These are phyloP conservation scores for Tetradesmus obliquus DNA, from an alignment of 139 green algal genomes.

Conservation along the genomic window DNA sequence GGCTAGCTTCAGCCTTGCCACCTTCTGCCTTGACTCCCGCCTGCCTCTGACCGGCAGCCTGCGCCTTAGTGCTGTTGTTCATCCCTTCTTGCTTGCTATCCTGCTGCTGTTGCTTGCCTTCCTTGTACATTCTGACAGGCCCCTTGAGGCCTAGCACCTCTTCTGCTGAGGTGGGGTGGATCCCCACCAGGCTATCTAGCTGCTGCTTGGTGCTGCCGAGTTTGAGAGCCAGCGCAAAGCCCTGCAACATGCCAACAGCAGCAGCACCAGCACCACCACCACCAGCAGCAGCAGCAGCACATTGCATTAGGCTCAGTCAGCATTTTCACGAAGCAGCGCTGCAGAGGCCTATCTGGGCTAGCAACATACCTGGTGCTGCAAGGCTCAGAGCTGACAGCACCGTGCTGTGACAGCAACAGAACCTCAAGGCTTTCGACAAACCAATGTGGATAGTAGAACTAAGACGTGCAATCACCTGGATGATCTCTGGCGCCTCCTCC, in stretches of 20 bases:
- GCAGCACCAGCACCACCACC: not conserved
- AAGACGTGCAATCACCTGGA: too few species aligned
- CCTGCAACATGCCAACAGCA: conserved; percentile 65
- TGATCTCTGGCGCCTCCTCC: conserved; percentile 69
- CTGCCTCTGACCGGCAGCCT: too few species aligned
- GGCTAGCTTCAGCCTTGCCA: not conserved
- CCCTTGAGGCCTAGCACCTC: conserved; percentile 80
- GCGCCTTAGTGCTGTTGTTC: too few species aligned
- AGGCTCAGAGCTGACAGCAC: too few species aligned
- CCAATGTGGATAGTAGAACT: too few species aligned
- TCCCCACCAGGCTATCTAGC: conserved; percentile 93
- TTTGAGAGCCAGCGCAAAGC: conserved; percentile 95
- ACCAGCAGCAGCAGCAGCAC: not conserved
- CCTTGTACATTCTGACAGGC: not conserved
- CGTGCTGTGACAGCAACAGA: too few species aligned
- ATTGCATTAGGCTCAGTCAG: conserved; percentile 86
- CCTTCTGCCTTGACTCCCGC: not conserved
- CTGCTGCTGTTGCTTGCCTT: not conserved
- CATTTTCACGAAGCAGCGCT: conserved; percentile 76
- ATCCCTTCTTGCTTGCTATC: not conserved
- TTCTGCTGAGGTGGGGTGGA: conserved; percentile 95
- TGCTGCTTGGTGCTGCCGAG: conserved; percentile 90
- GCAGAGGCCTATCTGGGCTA: too few species aligned
- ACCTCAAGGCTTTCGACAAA: too few species aligned
- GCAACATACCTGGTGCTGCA: too few species aligned